Evolutionary conservation across 345 rosid species (phyloP), one percentile per base, ranked within the genome.

Genomic region (Geranium rotundifolium): DNA sequence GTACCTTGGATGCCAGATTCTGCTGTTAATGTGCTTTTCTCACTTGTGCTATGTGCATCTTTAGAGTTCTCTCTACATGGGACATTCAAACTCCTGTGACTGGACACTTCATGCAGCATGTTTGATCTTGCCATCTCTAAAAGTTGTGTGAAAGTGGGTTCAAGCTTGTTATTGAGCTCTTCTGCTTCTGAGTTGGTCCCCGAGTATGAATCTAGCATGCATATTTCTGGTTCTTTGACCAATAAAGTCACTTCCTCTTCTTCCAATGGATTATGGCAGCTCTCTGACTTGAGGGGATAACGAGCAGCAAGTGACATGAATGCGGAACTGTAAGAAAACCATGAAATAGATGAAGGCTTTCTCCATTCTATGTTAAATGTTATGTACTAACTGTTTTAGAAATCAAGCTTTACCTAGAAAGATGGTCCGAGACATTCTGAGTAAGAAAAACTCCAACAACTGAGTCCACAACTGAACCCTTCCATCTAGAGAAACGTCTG

Each of bases 391-490:
- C 39, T 59, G 29, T 16, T 52, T 52, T n/a, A 73, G 52, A 34
- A 71, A 75, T 61, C 56, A 7, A 54, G 63, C 14, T 60, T 76
- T 62, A 90, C 99, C 97, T 90, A 29, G 97, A 90, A 55, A 90
- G 86, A 73, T 90, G 97, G 68, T 90, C 97, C 17, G 97, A 90
- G 67, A 95, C 99, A 66, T 95, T 95, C 65, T 95, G 97, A 29
- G 99, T 95, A 8, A 95, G 95, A 74, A 95, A 95, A 19, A 95
- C 99, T 65, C 99, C 97, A 61, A 90, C 81, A 5, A 95, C 97
- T 4, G 97, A 95, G 80, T 95, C 99, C 54, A 95, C 88, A 30
- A 86, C 95, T 1, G 99, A 95, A 65, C 97, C 99, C 59, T 95
- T 95, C 99, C 97, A 95, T 57, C 78, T 85, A 30, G 97, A 84